phyloP scores from a whole-genome alignment of 1,284 basidiomycete species.

The Fereydounia khargensis region DNA sequence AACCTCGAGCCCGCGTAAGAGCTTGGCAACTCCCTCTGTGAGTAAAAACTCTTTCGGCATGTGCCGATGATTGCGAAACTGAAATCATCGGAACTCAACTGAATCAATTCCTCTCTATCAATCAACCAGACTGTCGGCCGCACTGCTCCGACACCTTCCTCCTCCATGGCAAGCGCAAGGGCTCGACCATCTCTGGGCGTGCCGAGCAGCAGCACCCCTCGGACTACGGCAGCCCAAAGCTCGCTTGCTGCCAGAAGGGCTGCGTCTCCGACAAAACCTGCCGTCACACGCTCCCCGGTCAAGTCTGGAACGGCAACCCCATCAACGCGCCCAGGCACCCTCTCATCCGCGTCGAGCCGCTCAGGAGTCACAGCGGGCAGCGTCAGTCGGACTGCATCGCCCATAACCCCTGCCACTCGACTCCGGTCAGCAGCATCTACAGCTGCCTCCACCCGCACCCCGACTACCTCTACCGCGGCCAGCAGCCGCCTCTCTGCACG shows the following conservation, averaged over 20 bases:
- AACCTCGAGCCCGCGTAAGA: conserved; percentile 18
- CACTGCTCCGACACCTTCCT: too few relatives aligned
- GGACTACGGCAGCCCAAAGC: too few relatives aligned
- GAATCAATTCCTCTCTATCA: too few relatives aligned
- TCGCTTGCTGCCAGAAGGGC: not conserved
- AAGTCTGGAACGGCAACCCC: conserved; percentile 9
- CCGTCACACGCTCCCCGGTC: conserved; percentile 13
- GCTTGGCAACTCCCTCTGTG: conserved; percentile 7
- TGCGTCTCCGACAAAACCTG: not conserved
- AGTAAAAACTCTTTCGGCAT: too few relatives aligned
- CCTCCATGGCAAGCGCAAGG: too few relatives aligned
- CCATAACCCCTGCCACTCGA: conserved; percentile 12
- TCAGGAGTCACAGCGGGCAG: conserved; percentile 15
- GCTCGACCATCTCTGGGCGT: too few relatives aligned
- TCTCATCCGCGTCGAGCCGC: conserved; percentile 12
- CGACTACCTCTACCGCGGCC: conserved; percentile 3
- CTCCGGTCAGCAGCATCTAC: too few relatives aligned
- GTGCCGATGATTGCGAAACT: too few relatives aligned
- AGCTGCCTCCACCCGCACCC: conserved; percentile 5
- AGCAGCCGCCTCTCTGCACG: too few relatives aligned
- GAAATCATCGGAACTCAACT: too few relatives aligned
- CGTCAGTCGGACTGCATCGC: conserved; percentile 17
- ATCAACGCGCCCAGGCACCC: conserved; percentile 10
- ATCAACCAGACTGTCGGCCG: too few relatives aligned
- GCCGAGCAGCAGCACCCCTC: too few relatives aligned